Evolutionary conservation across 352 stramenopile genomes (phyloP), one percentile per base, ranked within the genome.

Genomic region (Phytophthora pinifolia): DNA sequence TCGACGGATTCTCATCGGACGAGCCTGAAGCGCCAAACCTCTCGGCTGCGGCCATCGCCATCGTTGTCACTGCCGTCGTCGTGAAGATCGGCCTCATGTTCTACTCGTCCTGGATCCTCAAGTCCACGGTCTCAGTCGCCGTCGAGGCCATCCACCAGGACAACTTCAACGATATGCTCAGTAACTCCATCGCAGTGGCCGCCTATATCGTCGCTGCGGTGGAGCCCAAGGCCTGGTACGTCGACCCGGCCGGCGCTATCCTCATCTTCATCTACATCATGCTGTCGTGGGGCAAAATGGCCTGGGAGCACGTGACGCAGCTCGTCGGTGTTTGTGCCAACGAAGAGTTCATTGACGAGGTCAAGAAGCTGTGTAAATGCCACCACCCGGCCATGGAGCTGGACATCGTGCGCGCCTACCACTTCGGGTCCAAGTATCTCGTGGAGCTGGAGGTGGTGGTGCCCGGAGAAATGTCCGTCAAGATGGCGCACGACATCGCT

Each of bases 231-330:
- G 46, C 77, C 9, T 98, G 90, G 92, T 97, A 85, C 59, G 67
- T 97, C 13, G 94, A 98, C 75, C 78, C 90, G 2, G 67, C 85
- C n/a, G 92, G 92, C 36, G 94, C 92, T 14, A 97, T 98, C 55
- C 30, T 95, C 25, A 97, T 98, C 61, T 96, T 92, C 37, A 9
- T 98, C 2, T 96, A 96, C 60, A 98, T 98, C 70, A 96, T 97
- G 67, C 77, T 88, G 30, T 84, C 72, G 14, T 98, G 94, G 93
- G 88, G 80, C 20, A 65, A 81, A 9, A 97, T 95, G 37, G 92
- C 83, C 6, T 95, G 90, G 65, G 92, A 98, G 60, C 90, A 98
- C 53, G 89, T 98, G 54, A 71, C 70, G 32, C 86, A 89, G 51
- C 73, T 96, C 8, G 83, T 91, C 9, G 84, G 81, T 17, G 70